A percentile compares a stretch with the other conserved stretches of the same genome.
phyloP scores from a whole-genome alignment of 176 grass and related monocot species.

The Carex scoparia region DNA sequence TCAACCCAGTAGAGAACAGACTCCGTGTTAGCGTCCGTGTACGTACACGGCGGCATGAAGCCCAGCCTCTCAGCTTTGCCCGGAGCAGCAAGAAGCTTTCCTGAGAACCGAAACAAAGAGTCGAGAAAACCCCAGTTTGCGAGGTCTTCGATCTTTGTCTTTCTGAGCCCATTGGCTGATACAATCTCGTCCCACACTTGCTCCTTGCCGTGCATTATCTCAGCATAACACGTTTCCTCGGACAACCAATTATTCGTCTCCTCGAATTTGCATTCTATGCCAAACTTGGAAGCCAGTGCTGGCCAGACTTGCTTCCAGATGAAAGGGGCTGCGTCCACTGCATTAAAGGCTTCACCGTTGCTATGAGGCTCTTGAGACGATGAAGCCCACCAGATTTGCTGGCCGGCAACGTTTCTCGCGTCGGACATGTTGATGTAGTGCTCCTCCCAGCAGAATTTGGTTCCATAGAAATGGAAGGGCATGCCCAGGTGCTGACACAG shows the following conservation, averaged over 20 bases:
- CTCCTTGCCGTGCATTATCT: slow-evolving; percentile 25
- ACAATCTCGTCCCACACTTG: slow-evolving; percentile 33
- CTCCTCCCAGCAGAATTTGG: slow-evolving; percentile 31
- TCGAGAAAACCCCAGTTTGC: slow-evolving; percentile 35
- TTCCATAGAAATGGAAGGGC: slow-evolving; percentile 28
- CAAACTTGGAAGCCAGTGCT: slow-evolving; percentile 27
- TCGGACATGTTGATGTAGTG: slow-evolving; percentile 33
- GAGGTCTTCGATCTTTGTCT: slow-evolving; percentile 17
- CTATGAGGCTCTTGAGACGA: not conserved
- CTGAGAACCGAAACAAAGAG: slow-evolving; percentile 16
- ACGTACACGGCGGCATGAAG: not conserved
- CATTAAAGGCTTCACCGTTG: slow-evolving; percentile 26
- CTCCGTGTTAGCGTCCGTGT: not conserved
- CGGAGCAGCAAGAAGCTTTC: slow-evolving; percentile 11
- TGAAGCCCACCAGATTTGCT: slow-evolving; percentile 36
- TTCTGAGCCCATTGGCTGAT: slow-evolving; percentile 3
- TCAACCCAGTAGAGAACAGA: slow-evolving; percentile 29
- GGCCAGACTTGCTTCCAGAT: slow-evolving; percentile 42
- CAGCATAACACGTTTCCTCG: slow-evolving; percentile 8
- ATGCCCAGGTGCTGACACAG: slow-evolving; percentile 25
- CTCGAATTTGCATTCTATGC: not conserved
- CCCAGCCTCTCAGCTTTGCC: slow-evolving; percentile 30
- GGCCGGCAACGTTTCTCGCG: slow-evolving; percentile 5
- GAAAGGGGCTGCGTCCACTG: slow-evolving; percentile 9
- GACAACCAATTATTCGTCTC: not conserved